A percentile compares a stretch with the other conserved stretches of the same genome.
Conservation (phyloP, 2,329 filamentous ascomycete species). For the Colletotrichum cereale region DNA sequence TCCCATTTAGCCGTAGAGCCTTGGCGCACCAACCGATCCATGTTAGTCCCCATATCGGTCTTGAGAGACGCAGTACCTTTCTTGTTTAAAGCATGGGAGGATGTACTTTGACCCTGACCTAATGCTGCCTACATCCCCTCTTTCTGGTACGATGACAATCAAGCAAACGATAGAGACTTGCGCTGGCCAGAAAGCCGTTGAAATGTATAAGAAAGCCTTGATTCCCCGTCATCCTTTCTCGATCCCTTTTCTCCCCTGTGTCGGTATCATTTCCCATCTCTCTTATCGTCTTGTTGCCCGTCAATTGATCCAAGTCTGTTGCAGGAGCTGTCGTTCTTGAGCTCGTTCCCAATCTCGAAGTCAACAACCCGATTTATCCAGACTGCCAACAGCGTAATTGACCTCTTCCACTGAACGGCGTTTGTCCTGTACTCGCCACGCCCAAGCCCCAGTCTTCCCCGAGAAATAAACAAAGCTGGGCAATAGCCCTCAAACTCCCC, state of each 20-base stretch:
- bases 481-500: background rate
- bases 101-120: background rate
- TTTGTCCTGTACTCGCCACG: background rate
- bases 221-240: background rate
- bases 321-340: background rate
- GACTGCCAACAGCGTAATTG: background rate
- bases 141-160: background rate
- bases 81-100: background rate
- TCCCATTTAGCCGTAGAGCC: background rate
- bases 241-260: background rate
- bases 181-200: background rate
- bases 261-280: background rate
- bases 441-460: background rate
- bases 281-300: background rate
- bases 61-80: constrained; percentile 2
- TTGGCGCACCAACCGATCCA: constrained; percentile 6
- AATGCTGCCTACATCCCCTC: constrained; percentile 5
- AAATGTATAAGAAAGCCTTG: constrained; percentile 36
- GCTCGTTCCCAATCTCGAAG: background rate
- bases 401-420: too few relatives aligned
- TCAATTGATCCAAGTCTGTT: constrained; percentile 1
- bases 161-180: constrained; percentile 9
- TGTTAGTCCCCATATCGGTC: background rate
- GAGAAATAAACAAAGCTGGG: background rate
- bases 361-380: background rate